Percentiles rank a stretch among this genome's conserved stretches.
phyloP scores from a whole-genome alignment of 73 alveolate species.

The Tetrahymena elliotti region DNA sequence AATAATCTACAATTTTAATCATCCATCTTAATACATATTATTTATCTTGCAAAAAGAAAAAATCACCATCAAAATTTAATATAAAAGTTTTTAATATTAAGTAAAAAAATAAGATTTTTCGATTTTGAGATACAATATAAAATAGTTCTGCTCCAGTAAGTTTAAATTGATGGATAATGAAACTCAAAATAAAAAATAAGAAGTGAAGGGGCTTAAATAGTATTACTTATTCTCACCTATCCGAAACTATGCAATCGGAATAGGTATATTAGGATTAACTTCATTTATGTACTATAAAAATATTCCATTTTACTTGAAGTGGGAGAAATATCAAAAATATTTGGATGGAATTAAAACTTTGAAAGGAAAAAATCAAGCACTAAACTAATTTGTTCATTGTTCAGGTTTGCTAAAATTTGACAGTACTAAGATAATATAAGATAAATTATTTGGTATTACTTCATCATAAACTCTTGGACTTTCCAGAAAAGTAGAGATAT shows the following conservation, averaged over 20 bases:
- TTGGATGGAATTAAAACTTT: not conserved
- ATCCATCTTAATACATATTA: no score
- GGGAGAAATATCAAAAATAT: not conserved
- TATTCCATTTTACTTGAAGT: not conserved
- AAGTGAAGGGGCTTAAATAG: no score
- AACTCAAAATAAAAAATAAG: no score
- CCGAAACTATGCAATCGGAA: not conserved
- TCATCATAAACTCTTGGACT: not conserved
- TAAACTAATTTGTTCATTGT: not conserved
- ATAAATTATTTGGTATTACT: not conserved
- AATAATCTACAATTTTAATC: no score
- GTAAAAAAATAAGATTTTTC: no score
- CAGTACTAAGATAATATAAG: not conserved
- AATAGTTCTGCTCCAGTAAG: no score
- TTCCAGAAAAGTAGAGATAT: not conserved
- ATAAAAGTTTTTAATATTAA: no score
- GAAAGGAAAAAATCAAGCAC: not conserved
- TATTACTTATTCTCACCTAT: not conserved
- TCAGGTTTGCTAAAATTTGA: not conserved
- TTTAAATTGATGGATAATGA: no score
- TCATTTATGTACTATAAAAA: not conserved
- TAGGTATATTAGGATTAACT: not conserved
- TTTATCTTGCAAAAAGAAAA: no score
- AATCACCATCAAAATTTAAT: no score
- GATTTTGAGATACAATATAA: no score